A percentile compares a stretch with the other conserved stretches of the same genome.
phyloP scores from a whole-genome alignment of 495 filamentous ascomycete species.

The Podospora tetraspora region DNA sequence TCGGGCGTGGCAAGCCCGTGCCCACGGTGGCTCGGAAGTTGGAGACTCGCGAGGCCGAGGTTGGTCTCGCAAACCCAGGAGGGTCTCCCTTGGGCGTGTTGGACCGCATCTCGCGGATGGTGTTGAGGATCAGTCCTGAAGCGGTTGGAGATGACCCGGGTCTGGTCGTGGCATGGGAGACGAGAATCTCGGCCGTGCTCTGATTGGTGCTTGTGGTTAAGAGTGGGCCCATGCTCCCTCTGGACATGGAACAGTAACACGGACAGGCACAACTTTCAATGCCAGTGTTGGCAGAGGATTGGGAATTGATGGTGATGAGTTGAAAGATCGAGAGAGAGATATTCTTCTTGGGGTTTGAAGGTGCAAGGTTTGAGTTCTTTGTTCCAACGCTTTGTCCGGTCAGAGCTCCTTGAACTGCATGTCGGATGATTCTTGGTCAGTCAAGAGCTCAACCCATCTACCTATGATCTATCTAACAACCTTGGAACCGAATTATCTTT shows the following conservation, averaged over 20 bases:
- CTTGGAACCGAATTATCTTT: no score
- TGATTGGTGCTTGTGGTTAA: not conserved
- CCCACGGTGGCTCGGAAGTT: constrained; percentile 35
- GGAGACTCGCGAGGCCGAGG: constrained; percentile 24
- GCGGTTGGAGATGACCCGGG: constrained; percentile 12
- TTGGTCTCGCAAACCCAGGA: constrained; percentile 23
- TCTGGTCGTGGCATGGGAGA: constrained; percentile 8
- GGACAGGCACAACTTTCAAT: not conserved
- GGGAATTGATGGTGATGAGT: not conserved
- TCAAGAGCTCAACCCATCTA: no score
- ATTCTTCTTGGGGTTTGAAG: not conserved
- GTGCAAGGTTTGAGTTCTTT: not conserved
- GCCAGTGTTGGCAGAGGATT: not conserved
- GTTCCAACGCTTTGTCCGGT: not conserved
- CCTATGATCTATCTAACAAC: no score
- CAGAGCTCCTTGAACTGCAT: no score
- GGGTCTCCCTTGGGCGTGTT: constrained; percentile 30
- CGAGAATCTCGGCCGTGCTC: not conserved
- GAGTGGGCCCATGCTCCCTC: not conserved
- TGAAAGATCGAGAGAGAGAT: not conserved
- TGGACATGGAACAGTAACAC: not conserved
- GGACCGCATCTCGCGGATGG: constrained; percentile 23
- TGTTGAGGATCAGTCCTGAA: constrained; percentile 2
- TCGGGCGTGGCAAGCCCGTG: constrained; percentile 28
- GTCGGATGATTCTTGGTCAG: no score